These are phyloP conservation scores for Trichoderma pleuroti DNA, from an alignment of 2,329 filamentous ascomycete species.

Conservation along the genomic window DNA sequence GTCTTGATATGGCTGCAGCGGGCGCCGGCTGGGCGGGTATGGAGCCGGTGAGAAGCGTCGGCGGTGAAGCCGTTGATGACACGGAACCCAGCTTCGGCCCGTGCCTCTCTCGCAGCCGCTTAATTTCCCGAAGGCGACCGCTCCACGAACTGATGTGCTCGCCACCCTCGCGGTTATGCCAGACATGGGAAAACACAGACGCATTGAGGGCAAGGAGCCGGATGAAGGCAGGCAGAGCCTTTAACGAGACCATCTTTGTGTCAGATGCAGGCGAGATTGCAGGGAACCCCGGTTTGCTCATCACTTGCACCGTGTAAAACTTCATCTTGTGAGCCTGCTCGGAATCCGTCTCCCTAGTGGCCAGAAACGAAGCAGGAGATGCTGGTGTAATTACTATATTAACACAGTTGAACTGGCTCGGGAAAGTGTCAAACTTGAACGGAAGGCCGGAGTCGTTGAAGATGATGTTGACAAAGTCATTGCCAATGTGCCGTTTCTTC, in stretches of 20 bases:
- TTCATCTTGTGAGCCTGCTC: conserved; percentile 39
- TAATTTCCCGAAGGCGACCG: conserved; percentile 79
- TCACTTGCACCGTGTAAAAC: conserved; percentile 87
- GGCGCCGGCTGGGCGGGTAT: conserved; percentile 23
- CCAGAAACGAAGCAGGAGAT: conserved; percentile 71
- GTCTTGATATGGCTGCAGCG: conserved; percentile 22
- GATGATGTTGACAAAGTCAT: conserved; percentile 96
- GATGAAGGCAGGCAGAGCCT: conserved; percentile 79
- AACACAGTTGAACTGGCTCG: conserved; percentile 93
- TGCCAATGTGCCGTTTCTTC: conserved; percentile 95
- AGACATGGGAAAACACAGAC: conserved; percentile 89
- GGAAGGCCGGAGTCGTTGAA: conserved; percentile 94
- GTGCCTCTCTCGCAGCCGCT: conserved; percentile 70
- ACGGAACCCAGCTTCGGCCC: conserved; percentile 39
- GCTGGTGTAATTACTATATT: conserved; percentile 94
- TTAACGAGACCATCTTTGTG: conserved; percentile 82
- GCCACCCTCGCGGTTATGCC: conserved; percentile 70
- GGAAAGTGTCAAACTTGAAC: conserved; percentile 88
- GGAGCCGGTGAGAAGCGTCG: conserved; percentile 28
- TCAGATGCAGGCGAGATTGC: conserved; percentile 87
- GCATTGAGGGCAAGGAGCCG: conserved; percentile 88
- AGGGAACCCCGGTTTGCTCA: conserved; percentile 85
- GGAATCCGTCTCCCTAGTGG: conserved; percentile 48
- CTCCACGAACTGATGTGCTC: conserved; percentile 90
- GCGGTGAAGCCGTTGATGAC: conserved; percentile 28